Base-by-base conservation (phyloP, 2,329 filamentous ascomycete genomes). In the Piedraia hortae region DNA sequence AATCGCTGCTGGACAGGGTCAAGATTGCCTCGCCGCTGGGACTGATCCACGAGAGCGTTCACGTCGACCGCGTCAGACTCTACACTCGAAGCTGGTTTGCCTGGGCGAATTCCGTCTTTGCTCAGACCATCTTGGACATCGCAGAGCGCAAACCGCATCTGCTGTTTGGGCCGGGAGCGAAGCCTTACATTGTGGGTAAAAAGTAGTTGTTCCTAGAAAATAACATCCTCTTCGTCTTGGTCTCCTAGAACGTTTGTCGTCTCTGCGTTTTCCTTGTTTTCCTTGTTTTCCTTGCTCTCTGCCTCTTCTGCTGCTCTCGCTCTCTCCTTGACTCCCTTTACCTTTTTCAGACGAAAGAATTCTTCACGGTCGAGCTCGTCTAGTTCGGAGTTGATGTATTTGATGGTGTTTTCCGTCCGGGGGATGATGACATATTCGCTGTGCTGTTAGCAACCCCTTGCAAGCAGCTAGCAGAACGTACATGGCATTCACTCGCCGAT, bases 381-480 rank as follows among this genome's bases (percentile, higher is more conserved):
- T 9, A 97, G 62, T 45, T 97, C 85, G 1, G 82, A 90, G 51
- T 93, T 93, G 58, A 93, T 93, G 42, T 93, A 97, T 51, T 90
- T 91, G 54, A 97, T 97, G n/a, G 85, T 97, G 41, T 93, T 97
- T 46, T 97, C 85, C 8, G 85, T 97, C 33, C 85, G 62, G 7
- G 85, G 85, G 38, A 97, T 97, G 35, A 97, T 93, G 36, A 97
- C 75, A 45, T 88, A 73, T 47, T 85, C 74, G 39, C 64, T 72
- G 33, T 12, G 10, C 10, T 10, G 16, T 17, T 17, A 17, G 16
- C 16, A 17, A 10, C 16, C 7, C 10, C 16, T 17, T 17, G 10
- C 10, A 17, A 17, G 13, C 10, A 3, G 5, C 21, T 7, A 25
- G 14, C 18, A 16, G 4, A 4, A 53, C 62, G 46, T 51, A 77